Percentiles rank a stretch among this genome's conserved stretches.
Conservation (phyloP, 2,329 filamentous ascomycete genomes). For the Hymenotorrendiella dingleyae region DNA sequence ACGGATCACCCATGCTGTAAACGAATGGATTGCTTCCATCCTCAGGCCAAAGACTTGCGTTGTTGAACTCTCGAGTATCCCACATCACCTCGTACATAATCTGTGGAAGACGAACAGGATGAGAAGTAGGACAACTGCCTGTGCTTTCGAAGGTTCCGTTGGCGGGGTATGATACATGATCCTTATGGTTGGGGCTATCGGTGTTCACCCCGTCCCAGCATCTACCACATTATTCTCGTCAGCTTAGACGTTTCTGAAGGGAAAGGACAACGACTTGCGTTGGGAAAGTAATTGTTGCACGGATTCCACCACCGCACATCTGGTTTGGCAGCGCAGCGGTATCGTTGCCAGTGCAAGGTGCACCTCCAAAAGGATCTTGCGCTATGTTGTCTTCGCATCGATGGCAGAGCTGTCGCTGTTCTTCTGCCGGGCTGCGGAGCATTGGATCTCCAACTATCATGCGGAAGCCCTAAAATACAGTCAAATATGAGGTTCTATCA, state of each 20-base stretch:
- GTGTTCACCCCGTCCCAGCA: conserved; percentile 58
- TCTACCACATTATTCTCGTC: background rate
- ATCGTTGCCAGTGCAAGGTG: conserved; percentile 6
- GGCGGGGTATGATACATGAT: conserved; percentile 48
- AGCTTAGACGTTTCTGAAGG: background rate
- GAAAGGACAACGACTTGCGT: conserved; percentile 23
- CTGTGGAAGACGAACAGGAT: conserved; percentile 49
- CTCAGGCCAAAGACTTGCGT: conserved; percentile 37
- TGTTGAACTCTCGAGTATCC: conserved; percentile 44
- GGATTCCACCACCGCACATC: conserved; percentile 4
- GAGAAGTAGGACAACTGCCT: conserved; percentile 43
- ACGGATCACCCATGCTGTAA: conserved; percentile 17
- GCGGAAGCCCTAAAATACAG: conserved; percentile 6
- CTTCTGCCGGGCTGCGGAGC: background rate
- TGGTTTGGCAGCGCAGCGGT: conserved; percentile 2
- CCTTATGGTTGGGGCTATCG: conserved; percentile 49
- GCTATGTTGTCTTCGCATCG: conserved; percentile 2
- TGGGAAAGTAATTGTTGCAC: conserved; percentile 34
- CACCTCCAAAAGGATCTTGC: conserved; percentile 5
- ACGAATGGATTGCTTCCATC: conserved; percentile 32
- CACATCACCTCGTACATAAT: conserved; percentile 56
- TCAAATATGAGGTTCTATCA: background rate
- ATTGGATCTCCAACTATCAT: conserved; percentile 7
- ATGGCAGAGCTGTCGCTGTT: conserved; percentile 2
- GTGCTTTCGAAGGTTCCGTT: conserved; percentile 33